Evolutionary conservation across 2,329 filamentous ascomycete genomes (phyloP).

Genomic region (Aspergillus persii): DNA sequence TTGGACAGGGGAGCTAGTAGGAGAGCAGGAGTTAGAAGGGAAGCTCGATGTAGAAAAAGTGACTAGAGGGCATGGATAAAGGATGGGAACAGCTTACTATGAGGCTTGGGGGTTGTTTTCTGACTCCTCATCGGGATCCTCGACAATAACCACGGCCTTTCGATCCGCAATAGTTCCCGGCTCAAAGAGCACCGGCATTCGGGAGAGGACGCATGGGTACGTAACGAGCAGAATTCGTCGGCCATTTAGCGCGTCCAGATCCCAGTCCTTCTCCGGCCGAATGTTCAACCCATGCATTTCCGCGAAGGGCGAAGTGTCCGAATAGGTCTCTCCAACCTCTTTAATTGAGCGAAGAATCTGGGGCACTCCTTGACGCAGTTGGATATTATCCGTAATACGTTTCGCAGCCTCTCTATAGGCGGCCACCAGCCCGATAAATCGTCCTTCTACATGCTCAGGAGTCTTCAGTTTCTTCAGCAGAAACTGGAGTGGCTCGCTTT

Average conservation of each 20-base stretch:
- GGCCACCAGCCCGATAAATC: neutral
- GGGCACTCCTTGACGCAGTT: neutral
- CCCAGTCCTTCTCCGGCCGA: neutral
- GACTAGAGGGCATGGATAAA: too few relatives aligned
- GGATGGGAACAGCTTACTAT: too few relatives aligned
- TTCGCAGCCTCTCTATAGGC: neutral
- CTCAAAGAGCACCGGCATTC: too few relatives aligned
- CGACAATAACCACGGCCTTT: too few relatives aligned
- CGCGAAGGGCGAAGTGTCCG: neutral
- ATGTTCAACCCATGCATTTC: neutral
- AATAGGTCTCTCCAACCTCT: neutral
- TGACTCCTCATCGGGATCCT: too few relatives aligned
- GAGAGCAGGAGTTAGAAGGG: too few relatives aligned
- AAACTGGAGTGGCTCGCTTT: neutral
- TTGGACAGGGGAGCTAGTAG: too few relatives aligned
- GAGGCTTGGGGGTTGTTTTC: too few relatives aligned
- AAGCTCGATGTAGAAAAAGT: too few relatives aligned
- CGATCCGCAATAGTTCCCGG: too few relatives aligned
- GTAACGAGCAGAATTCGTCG: neutral
- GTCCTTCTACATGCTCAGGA: neutral
- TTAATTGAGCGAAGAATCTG: neutral
- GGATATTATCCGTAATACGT: neutral
- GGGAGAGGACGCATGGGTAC: neutral
- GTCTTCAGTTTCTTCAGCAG: neutral
- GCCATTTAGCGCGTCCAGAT: neutral